Evolutionary conservation across 169 alveolate genomes (phyloP).

Genomic region (Plasmodium relictum): DNA sequence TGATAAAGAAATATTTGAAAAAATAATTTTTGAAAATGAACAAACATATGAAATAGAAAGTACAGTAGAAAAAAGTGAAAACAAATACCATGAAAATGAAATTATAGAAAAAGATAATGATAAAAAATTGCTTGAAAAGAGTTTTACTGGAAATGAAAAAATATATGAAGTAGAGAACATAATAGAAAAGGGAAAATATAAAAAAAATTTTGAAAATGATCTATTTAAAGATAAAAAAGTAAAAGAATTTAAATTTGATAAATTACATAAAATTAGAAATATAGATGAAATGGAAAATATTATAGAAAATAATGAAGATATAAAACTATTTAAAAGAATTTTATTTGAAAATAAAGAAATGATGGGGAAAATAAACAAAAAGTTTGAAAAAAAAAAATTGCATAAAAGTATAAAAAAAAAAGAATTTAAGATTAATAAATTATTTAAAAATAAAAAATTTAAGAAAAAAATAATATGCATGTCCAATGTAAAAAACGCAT

Average conservation of each 20-base stretch:
- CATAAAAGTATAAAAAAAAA: slow-evolving; percentile 11
- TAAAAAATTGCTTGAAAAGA: not conserved
- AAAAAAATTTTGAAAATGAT: not conserved
- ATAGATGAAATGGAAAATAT: not conserved
- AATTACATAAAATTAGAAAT: not conserved
- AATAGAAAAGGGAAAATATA: not conserved
- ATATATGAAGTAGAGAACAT: not conserved
- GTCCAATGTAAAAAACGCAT: not conserved
- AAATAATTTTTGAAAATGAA: not conserved
- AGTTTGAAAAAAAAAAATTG: not conserved
- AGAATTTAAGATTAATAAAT: slow-evolving; percentile 11
- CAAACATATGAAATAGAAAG: slow-evolving; percentile 1
- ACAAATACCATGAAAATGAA: not conserved
- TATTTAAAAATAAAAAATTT: not conserved
- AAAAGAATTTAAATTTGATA: not conserved
- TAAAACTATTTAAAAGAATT: not conserved
- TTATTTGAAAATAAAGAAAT: not conserved
- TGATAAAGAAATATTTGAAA: no score
- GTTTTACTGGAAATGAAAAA: not conserved
- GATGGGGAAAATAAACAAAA: not conserved
- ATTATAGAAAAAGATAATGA: not conserved
- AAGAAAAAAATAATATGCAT: not conserved
- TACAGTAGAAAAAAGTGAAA: slow-evolving; percentile 7
- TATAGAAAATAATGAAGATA: not conserved
- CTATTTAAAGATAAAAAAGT: no score